A percentile compares a stretch with the other conserved stretches of the same genome.
phyloP scores from a whole-genome alignment of 2,329 filamentous ascomycete genomes.

The Pseudocercospora fijiensis region DNA sequence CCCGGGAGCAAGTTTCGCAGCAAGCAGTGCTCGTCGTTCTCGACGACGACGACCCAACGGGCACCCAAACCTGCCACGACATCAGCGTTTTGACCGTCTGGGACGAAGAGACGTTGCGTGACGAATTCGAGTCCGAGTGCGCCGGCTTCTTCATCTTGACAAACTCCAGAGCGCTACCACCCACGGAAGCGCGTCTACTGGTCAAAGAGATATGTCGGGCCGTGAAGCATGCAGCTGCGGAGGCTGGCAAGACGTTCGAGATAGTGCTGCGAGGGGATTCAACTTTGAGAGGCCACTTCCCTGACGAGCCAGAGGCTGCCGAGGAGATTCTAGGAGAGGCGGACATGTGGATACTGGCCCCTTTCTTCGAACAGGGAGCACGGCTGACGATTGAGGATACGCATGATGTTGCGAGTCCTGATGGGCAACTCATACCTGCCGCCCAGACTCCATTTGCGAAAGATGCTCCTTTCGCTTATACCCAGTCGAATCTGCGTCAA shows the following conservation, averaged over 20 bases:
- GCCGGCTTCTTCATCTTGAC: slow-evolving; percentile 60
- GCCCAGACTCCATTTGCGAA: slow-evolving; percentile 56
- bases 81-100: slow-evolving; percentile 57
- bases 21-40: slow-evolving; percentile 7
- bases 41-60: slow-evolving; percentile 41
- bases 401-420: slow-evolving; percentile 59
- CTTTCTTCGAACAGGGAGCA: slow-evolving; percentile 61
- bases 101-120: slow-evolving; percentile 47
- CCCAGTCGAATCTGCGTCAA: slow-evolving; percentile 53
- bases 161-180: slow-evolving; percentile 58
- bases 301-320: slow-evolving; percentile 52
- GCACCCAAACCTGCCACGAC: slow-evolving; percentile 60
- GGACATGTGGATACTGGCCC: slow-evolving; percentile 57
- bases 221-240: slow-evolving; percentile 47
- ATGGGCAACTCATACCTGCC: slow-evolving; percentile 51
- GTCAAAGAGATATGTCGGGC: slow-evolving; percentile 54
- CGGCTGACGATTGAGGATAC: slow-evolving; percentile 58
- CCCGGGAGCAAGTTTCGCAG: neutral
- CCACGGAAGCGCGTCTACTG: slow-evolving; percentile 48
- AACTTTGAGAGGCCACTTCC: slow-evolving; percentile 58
- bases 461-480: slow-evolving; percentile 59
- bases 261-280: slow-evolving; percentile 59
- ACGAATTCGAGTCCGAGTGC: slow-evolving; percentile 44
- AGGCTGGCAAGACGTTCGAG: slow-evolving; percentile 47
- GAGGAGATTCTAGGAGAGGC: slow-evolving; percentile 51